phyloP scores from a whole-genome alignment of 176 grass and related monocot genomes.

The Ampelocalamus luodianensis region DNA sequence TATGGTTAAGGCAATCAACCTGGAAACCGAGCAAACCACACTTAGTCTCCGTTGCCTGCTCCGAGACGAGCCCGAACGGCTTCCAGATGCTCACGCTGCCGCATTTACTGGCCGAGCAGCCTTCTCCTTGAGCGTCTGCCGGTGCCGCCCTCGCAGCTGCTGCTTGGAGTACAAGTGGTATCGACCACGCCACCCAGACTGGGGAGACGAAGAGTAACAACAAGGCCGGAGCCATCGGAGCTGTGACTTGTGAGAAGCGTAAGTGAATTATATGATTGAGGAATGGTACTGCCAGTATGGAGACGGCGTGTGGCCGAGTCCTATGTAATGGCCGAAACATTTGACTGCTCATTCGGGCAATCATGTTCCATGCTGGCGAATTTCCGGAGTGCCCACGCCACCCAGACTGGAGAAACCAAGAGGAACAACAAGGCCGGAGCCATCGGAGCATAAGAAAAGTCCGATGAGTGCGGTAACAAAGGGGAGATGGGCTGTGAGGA shows the following conservation, averaged over 20 bases:
- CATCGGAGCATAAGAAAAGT: background rate
- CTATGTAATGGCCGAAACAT: too few species aligned
- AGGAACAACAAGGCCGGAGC: background rate
- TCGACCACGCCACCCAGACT: background rate
- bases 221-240: background rate
- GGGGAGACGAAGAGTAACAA: background rate
- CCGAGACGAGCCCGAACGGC: background rate
- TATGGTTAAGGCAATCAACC: accelerated
- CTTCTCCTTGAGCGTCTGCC: background rate
- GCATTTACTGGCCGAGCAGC: background rate
- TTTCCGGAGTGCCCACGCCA: too few species aligned
- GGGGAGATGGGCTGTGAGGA: background rate
- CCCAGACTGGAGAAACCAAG: background rate
- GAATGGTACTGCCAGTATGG: too few species aligned
- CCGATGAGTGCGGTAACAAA: too few species aligned
- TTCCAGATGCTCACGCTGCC: background rate
- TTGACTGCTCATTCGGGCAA: too few species aligned
- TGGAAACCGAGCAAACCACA: background rate
- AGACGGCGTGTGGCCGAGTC: too few species aligned
- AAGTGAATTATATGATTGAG: too few species aligned
- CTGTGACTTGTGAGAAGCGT: too few species aligned
- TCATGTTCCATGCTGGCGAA: too few species aligned
- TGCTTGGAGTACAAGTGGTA: background rate
- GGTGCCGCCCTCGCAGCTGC: too few species aligned
- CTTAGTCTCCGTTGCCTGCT: background rate